These are phyloP conservation scores for Tricholomella constricta DNA, from an alignment of 768 basidiomycete genomes.

Conservation along the genomic window DNA sequence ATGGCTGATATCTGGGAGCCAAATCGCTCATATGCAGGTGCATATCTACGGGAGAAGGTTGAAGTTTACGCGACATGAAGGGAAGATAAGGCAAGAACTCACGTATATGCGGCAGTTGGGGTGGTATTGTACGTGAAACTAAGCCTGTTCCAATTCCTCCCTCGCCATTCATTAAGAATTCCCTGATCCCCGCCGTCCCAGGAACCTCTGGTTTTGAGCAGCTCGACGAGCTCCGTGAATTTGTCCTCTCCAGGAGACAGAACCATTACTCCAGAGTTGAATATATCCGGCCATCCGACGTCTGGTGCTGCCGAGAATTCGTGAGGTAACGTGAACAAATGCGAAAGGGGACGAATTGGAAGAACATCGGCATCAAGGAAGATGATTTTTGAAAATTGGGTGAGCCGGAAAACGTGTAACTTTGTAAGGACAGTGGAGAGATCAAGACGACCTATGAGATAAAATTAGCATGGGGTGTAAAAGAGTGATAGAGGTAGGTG, in stretches of 20 bases:
- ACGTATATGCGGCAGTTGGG: slow-evolving; percentile 96
- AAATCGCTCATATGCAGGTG: slow-evolving; percentile 94
- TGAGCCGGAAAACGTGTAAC: slow-evolving; percentile 92
- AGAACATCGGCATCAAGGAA: slow-evolving; percentile 94
- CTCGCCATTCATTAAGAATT: slow-evolving; percentile 93
- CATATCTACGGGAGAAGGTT: slow-evolving; percentile 64
- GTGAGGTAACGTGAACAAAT: slow-evolving; percentile 82
- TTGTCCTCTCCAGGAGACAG: slow-evolving; percentile 80
- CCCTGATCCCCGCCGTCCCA: slow-evolving; percentile 99
- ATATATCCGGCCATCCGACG: slow-evolving; percentile 99
- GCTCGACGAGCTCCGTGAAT: slow-evolving; percentile 69
- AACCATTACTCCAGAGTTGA: slow-evolving; percentile 97
- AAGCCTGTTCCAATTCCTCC: slow-evolving; percentile 84
- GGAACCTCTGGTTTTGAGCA: slow-evolving; percentile 78
- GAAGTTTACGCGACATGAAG: slow-evolving; percentile 26
- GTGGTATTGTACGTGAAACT: slow-evolving; percentile 99
- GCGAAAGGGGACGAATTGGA: slow-evolving; percentile 84
- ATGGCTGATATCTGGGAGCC: slow-evolving; percentile 84
- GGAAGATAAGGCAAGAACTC: slow-evolving; percentile 36
- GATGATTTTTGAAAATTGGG: slow-evolving; percentile 81
- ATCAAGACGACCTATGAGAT: slow-evolving; percentile 82
- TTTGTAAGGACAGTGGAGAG: slow-evolving; percentile 94
- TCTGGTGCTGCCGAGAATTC: slow-evolving; percentile 95
- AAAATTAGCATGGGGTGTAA: slow-evolving; percentile 5
- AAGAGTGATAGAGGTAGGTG: background rate